phyloP scores from a whole-genome alignment of 345 rosid species.

The Microthlaspi erraticum region DNA sequence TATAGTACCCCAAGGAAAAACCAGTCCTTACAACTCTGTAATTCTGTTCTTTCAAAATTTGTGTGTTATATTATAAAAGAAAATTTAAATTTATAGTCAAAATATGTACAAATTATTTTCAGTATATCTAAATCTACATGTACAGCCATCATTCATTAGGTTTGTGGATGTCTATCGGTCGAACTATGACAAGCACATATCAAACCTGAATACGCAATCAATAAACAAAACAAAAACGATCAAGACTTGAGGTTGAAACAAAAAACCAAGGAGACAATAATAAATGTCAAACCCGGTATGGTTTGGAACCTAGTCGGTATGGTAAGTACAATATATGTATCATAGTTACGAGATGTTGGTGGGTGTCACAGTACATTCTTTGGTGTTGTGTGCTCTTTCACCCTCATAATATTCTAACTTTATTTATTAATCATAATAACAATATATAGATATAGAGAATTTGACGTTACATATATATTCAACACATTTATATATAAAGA shows the following conservation, averaged over 20 bases:
- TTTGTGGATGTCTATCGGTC: constrained; percentile 7
- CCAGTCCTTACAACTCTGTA: neutral
- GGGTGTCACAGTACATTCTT: constrained; percentile 50
- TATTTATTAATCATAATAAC: constrained; percentile 39
- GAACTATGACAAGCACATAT: neutral
- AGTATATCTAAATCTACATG: neutral
- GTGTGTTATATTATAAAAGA: neutral
- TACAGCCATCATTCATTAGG: neutral
- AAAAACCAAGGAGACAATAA: constrained; percentile 15
- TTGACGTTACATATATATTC: constrained; percentile 19
- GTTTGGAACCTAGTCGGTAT: constrained; percentile 43
- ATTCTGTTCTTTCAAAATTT: neutral
- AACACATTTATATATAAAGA: constrained; percentile 25
- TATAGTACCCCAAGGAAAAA: too few relatives aligned
- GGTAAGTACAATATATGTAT: constrained; percentile 44
- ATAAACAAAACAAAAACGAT: constrained; percentile 9
- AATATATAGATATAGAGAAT: constrained; percentile 29
- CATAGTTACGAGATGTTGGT: constrained; percentile 45
- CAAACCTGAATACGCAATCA: constrained; percentile 1
- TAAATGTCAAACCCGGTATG: constrained; percentile 33
- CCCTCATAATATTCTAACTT: constrained; percentile 48
- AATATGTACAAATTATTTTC: neutral
- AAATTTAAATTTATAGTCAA: neutral
- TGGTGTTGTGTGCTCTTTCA: constrained; percentile 48
- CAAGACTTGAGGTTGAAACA: neutral